phyloP scores from a whole-genome alignment of 768 basidiomycete genomes.

The Collybiopsis confluens region DNA sequence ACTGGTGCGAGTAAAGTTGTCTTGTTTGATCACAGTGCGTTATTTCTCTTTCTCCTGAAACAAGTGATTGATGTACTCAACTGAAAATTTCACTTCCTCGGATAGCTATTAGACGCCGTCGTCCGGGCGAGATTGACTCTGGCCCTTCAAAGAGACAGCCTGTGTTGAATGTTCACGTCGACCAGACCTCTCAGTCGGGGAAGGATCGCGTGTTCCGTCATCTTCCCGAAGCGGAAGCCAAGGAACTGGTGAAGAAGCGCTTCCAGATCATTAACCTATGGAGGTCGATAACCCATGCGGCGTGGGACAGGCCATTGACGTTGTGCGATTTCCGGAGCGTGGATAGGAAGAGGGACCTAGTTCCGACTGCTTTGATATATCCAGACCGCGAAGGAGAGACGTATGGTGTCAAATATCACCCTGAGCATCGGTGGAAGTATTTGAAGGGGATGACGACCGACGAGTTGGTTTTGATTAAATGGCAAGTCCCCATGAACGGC shows the following conservation, averaged over 20 bases:
- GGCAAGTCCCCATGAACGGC: too few species aligned
- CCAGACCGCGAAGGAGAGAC: slow-evolving; percentile 53
- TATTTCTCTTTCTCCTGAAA: neutral
- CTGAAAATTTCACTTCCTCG: neutral
- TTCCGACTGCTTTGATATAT: slow-evolving; percentile 41
- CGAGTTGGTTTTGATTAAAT: slow-evolving; percentile 51
- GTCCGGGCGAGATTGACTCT: slow-evolving; percentile 17
- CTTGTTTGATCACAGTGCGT: slow-evolving; percentile 41
- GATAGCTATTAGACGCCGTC: slow-evolving; percentile 20
- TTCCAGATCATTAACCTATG: slow-evolving; percentile 62
- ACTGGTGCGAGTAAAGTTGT: slow-evolving; percentile 40
- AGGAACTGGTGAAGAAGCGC: slow-evolving; percentile 38
- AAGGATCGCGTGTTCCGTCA: slow-evolving; percentile 46
- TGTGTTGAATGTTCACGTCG: slow-evolving; percentile 37
- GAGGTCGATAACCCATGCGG: slow-evolving; percentile 48
- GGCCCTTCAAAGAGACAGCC: slow-evolving; percentile 18
- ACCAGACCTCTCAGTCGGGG: slow-evolving; percentile 44
- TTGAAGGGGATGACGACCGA: slow-evolving; percentile 41
- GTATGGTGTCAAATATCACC: slow-evolving; percentile 38
- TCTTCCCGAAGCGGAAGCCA: slow-evolving; percentile 41
- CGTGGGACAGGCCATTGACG: slow-evolving; percentile 46
- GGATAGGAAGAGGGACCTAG: slow-evolving; percentile 34
- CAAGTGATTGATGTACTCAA: neutral
- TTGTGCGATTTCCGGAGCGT: slow-evolving; percentile 50
- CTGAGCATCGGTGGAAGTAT: slow-evolving; percentile 51